Evolutionary conservation across 1,139 yeast species (phyloP), one percentile per base, ranked within the genome.

Genomic region (Martiniozyma asiatica): DNA sequence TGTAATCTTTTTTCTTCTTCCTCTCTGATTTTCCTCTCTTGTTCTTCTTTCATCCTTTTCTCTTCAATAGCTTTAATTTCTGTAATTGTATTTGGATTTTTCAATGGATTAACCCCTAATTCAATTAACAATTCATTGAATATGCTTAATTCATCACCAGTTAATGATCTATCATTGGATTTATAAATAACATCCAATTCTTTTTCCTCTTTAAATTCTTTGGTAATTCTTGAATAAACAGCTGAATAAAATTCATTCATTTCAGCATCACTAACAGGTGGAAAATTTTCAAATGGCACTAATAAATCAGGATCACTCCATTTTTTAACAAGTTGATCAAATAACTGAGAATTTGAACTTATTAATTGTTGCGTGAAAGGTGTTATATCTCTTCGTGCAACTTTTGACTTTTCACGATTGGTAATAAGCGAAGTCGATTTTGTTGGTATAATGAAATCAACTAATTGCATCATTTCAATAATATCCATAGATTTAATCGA

Each of bases 371-470:
- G 32, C 20, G 53, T 48, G 29, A 39, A 42, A 2, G 56, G 55
- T 7, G 50, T 40, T 8, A 53, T 45, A 32, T 53, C 58, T 27
- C 55, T 41, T 27, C 55, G 41, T 6, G 58, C 57, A 29, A 52
- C 50, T 27, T 38, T 47, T 2, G 43, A 30, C 22, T 53, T 53
- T 24, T 48, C 52, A 26, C 47, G 41, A 4, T 35, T 32, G 7
- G n/a, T n/a, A n/a, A n/a, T n/a, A n/a, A 29, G 25, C 9, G 24
- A 25, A 12, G 28, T 29, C 3, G 25, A 14, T 14, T 29, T 29
- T 7, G 26, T 15, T 15, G 32, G 32, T 4, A 16, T 10, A 8
- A 25, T 20, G 9, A 25, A 25, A 5, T 14, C 5, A 9, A 20
- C 13, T 5, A 29, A 7, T 8, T 25, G 22, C 13, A 25, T 19